Conservation (phyloP, 2,329 filamentous ascomycete genomes). For the Waltergamsia citrina region DNA sequence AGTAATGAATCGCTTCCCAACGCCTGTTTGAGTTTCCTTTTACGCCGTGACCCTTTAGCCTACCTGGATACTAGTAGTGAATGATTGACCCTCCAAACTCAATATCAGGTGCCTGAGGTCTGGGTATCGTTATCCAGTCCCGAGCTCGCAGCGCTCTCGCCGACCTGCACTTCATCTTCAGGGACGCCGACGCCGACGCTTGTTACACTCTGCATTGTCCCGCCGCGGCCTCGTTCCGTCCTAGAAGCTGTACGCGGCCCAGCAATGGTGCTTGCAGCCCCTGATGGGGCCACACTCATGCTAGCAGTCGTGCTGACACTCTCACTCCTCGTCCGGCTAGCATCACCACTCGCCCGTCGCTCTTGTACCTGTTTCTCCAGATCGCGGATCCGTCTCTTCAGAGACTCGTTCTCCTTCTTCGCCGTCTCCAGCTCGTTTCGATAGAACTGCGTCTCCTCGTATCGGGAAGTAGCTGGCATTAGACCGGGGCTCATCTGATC, state of each 20-base stretch:
- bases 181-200: constrained; percentile 45
- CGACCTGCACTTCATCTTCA: constrained; percentile 50
- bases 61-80: too few relatives aligned
- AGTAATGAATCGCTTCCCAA: too few relatives aligned
- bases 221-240: constrained; percentile 31
- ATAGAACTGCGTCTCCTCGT: constrained; percentile 53
- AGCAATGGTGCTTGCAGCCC: constrained; percentile 33
- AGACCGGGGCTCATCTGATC: constrained; percentile 42
- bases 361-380: constrained; percentile 47
- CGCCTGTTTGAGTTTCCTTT: too few relatives aligned
- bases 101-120: too few relatives aligned
- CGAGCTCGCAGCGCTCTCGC: constrained; percentile 49
- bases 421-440: constrained; percentile 50
- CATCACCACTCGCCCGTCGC: constrained; percentile 36
- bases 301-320: constrained; percentile 45
- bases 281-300: constrained; percentile 25
- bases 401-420: constrained; percentile 53
- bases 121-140: constrained; percentile 1
- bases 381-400: constrained; percentile 53
- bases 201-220: constrained; percentile 28
- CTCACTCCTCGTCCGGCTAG: constrained; percentile 35
- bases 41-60: too few relatives aligned
- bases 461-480: constrained; percentile 46
- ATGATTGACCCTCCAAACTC: too few relatives aligned
- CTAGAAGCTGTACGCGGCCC: constrained; percentile 25